Conservation (phyloP, 2,329 filamentous ascomycete species). For the Beauveria scarabaeidicola region DNA sequence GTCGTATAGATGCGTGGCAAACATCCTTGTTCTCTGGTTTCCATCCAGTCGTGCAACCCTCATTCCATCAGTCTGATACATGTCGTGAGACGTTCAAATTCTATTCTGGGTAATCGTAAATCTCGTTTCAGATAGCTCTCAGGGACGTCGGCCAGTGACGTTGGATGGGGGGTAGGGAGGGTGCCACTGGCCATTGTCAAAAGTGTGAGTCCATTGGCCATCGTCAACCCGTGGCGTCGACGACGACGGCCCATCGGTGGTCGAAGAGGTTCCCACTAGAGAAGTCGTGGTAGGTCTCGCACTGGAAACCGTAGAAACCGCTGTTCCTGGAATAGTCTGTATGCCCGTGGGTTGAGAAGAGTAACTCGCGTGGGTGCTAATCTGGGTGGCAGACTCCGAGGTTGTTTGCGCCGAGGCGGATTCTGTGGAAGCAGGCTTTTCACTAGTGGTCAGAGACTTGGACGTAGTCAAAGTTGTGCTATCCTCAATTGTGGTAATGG, state of each 20-base stretch:
- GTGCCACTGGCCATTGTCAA: slow-evolving; percentile 38
- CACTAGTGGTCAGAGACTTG: background rate
- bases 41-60: background rate
- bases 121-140: background rate
- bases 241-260: background rate
- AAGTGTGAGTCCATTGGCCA: slow-evolving; percentile 21
- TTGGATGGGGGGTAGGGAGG: slow-evolving; percentile 38
- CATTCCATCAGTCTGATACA: background rate
- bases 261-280: background rate
- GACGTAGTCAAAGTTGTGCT: background rate
- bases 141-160: slow-evolving; percentile 19
- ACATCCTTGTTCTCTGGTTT: background rate
- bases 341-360: background rate
- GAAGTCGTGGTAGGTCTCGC: background rate
- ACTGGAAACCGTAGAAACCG: background rate
- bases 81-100: slow-evolving; percentile 5
- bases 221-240: slow-evolving; percentile 12
- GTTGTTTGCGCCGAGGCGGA: background rate
- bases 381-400: slow-evolving; percentile 5
- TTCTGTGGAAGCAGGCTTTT: background rate
- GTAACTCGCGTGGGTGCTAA: background rate
- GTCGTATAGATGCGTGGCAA: background rate
- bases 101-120: background rate
- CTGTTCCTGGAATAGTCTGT: background rate
- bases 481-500: background rate